These are phyloP conservation scores for Botrytis hyacinthi DNA, from an alignment of 2,329 filamentous ascomycete genomes.

Conservation along the genomic window DNA sequence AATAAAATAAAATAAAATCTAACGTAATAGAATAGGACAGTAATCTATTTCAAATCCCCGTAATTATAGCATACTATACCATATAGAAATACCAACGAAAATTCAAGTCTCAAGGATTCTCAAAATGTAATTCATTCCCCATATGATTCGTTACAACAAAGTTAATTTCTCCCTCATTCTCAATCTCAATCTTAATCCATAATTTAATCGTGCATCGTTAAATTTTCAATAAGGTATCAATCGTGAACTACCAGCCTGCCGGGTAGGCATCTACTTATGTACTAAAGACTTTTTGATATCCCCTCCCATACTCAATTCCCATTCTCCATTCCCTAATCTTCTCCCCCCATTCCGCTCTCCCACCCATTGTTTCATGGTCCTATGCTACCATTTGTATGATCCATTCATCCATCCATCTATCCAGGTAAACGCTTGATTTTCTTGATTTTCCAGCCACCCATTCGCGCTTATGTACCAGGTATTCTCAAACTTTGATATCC, in stretches of 20 bases:
- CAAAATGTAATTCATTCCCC: not conserved
- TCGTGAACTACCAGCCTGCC: not conserved
- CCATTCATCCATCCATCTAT: not conserved
- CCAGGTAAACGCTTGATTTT: not conserved
- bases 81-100: no score
- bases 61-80: no score
- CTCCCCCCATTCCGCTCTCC: not conserved
- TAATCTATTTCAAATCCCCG: no score
- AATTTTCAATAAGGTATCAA: not conserved
- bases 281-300: not conserved
- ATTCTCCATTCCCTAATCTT: not conserved
- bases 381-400: not conserved
- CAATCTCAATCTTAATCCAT: not conserved
- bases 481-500: not conserved
- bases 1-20: no score
- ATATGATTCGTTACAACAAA: not conserved
- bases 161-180: no score
- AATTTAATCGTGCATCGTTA: not conserved
- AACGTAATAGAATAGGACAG: no score
- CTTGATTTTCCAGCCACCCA: not conserved
- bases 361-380: not conserved
- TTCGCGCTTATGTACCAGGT: not conserved
- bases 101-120: not conserved
- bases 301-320: not conserved
- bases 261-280: not conserved